Conservation (phyloP, 441 rosid species). For the Theobroma grandiflorum region DNA sequence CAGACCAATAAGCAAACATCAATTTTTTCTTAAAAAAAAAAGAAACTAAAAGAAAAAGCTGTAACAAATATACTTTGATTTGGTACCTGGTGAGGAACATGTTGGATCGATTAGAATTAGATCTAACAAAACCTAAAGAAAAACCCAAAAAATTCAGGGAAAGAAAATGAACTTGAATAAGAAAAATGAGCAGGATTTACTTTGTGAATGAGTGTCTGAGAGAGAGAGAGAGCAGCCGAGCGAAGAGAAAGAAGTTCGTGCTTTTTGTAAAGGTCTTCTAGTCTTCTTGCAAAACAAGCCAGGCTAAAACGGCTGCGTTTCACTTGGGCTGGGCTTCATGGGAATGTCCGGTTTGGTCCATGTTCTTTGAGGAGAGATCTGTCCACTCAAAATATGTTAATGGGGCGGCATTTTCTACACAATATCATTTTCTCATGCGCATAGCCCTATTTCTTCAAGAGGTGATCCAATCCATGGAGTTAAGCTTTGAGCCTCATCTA, state of each 20-base stretch:
- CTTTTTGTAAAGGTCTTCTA: constrained; percentile 7
- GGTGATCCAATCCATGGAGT: no score
- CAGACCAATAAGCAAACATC: constrained; percentile 21
- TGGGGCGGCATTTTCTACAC: not conserved
- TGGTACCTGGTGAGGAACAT: constrained; percentile 80
- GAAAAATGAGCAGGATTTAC: not conserved
- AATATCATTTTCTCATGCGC: no score
- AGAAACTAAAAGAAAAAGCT: not conserved
- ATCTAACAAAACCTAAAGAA: constrained; percentile 33
- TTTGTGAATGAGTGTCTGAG: not conserved
- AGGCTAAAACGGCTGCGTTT: constrained; percentile 18
- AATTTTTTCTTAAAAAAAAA: not conserved
- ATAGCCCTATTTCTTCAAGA: no score
- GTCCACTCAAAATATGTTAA: not conserved
- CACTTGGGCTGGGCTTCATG: not conserved
- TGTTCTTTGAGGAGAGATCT: not conserved
- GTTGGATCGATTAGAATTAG: constrained; percentile 27
- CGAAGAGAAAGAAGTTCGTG: not conserved
- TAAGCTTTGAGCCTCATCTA: no score
- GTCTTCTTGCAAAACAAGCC: constrained; percentile 39
- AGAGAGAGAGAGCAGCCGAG: not conserved
- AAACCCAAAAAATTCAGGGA: not conserved
- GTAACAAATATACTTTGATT: constrained; percentile 21
- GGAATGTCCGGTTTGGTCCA: not conserved
- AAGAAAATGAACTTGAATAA: not conserved